Evolutionary conservation across 441 rosid species (phyloP).

Genomic region (Gossypium trilobum): DNA sequence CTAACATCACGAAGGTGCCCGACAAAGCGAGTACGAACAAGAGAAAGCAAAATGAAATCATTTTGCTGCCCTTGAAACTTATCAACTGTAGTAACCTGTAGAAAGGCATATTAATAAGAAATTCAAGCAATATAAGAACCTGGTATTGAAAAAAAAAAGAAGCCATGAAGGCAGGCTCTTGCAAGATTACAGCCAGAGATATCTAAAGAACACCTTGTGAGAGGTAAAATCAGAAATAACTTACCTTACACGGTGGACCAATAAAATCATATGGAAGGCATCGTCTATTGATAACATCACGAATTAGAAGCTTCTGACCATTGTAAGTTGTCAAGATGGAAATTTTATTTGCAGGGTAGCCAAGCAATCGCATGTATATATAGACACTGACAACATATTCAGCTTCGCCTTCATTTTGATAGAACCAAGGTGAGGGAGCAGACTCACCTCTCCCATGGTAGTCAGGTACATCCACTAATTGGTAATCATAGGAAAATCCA

Average conservation of each 20-base stretch:
- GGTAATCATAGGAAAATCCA: conserved; percentile 90
- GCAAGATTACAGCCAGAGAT: background rate
- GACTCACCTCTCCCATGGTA: conserved; percentile 82
- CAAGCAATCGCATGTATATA: conserved; percentile 91
- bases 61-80: conserved; percentile 99
- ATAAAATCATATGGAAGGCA: conserved; percentile 80
- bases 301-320: conserved; percentile 96
- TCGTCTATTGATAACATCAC: conserved; percentile 90
- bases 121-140: background rate
- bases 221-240: background rate
- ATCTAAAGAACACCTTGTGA: background rate
- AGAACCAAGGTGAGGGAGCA: conserved; percentile 98
- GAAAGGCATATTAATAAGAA: conserved; percentile 7
- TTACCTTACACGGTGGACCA: conserved; percentile 94
- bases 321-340: conserved; percentile 96
- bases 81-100: conserved; percentile 89
- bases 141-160: background rate
- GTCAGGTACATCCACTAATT: conserved; percentile 88
- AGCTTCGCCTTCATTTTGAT: conserved; percentile 98
- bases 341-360: conserved; percentile 90
- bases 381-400: conserved; percentile 93
- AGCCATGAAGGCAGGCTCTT: background rate
- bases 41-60: conserved; percentile 83
- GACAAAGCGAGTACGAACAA: conserved; percentile 89
- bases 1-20: conserved; percentile 98